phyloP scores from a whole-genome alignment of 345 rosid genomes.

The Eucalyptus victrix region DNA sequence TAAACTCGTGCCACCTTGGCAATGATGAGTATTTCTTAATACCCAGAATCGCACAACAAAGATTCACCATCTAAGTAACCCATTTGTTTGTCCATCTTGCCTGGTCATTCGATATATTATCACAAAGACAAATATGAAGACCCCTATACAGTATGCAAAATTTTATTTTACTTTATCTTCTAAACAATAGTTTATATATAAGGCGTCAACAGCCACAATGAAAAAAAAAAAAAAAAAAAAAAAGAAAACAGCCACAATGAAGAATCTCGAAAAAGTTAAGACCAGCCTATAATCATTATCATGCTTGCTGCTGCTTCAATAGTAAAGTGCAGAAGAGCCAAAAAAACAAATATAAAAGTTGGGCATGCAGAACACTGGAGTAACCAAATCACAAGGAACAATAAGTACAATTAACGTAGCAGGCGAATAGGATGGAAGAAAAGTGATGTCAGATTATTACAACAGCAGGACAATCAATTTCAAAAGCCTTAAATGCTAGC shows the following conservation, averaged over 20 bases:
- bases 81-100: neutral
- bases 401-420: neutral
- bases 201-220: neutral
- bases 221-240: too few species aligned
- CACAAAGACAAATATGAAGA: neutral
- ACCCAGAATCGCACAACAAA: neutral
- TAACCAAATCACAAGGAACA: neutral
- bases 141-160: neutral
- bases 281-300: neutral
- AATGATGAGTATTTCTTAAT: neutral
- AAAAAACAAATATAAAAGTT: neutral
- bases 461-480: neutral
- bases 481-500: neutral
- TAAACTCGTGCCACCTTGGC: neutral
- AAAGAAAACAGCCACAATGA: neutral
- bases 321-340: neutral
- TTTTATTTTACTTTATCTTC: neutral
- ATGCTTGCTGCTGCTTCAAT: neutral
- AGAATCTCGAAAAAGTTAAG: neutral
- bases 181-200: neutral
- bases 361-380: neutral
- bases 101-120: neutral
- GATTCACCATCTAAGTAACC: neutral
- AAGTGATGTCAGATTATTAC: neutral
- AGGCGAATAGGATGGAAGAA: neutral